These are phyloP conservation scores for Beauveria medogensis DNA, from an alignment of 2,329 filamentous ascomycete genomes.

Conservation along the genomic window DNA sequence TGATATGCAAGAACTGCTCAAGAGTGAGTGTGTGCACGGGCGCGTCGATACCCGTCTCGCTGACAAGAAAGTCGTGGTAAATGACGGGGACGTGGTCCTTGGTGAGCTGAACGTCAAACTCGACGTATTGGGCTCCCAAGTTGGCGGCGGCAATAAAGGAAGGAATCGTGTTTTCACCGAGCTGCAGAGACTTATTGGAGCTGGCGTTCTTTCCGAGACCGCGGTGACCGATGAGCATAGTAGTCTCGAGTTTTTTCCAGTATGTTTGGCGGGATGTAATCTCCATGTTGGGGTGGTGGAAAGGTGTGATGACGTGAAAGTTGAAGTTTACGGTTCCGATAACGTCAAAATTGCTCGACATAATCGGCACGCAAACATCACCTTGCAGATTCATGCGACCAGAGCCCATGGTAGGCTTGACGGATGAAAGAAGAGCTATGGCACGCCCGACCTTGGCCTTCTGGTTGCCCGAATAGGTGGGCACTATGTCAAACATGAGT, in stretches of 20 bases:
- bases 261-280: conserved; percentile 88
- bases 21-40: conserved; percentile 91
- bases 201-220: conserved; percentile 86
- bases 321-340: conserved; percentile 97
- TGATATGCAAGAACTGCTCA: conserved; percentile 91
- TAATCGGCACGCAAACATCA: conserved; percentile 84
- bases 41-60: conserved; percentile 93
- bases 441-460: conserved; percentile 84
- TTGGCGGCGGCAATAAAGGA: conserved; percentile 97
- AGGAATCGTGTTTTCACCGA: conserved; percentile 91
- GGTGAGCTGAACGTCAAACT: conserved; percentile 91
- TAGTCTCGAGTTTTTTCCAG: conserved; percentile 86
- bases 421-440: conserved; percentile 77
- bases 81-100: conserved; percentile 98
- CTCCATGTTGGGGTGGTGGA: conserved; percentile 87
- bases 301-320: conserved; percentile 89
- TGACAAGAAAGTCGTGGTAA: conserved; percentile 97
- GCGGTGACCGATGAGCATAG: conserved; percentile 68
- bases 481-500: conserved; percentile 87
- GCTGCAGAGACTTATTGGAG: conserved; percentile 76
- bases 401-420: conserved; percentile 73
- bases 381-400: conserved; percentile 89
- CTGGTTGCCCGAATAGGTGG: conserved; percentile 85
- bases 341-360: conserved; percentile 76
- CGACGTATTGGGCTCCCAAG: conserved; percentile 68